Percentiles rank a stretch among this genome's conserved stretches.
These are phyloP conservation scores for Knufia fluminis DNA, from an alignment of 2,329 filamentous ascomycete species.

Conservation along the genomic window DNA sequence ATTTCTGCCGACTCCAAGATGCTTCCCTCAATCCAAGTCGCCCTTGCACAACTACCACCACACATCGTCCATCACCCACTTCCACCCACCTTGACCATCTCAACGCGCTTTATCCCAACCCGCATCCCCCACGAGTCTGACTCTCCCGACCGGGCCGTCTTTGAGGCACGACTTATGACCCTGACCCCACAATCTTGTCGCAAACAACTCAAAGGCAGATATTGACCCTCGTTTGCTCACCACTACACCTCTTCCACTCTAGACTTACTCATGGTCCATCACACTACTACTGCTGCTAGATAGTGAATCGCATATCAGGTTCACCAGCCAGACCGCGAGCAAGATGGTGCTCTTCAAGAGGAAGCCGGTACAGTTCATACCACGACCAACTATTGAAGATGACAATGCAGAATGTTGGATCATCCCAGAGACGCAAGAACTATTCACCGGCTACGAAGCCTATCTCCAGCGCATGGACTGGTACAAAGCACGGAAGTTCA, in stretches of 20 bases:
- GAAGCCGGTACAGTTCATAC: conserved; percentile 79
- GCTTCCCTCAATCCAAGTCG: neutral
- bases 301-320: neutral
- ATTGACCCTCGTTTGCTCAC: neutral
- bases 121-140: neutral
- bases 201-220: neutral
- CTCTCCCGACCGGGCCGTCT: neutral
- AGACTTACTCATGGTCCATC: neutral
- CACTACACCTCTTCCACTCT: neutral
- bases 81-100: conserved; percentile 7
- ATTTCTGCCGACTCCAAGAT: conserved; percentile 4
- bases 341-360: conserved; percentile 85
- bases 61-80: neutral
- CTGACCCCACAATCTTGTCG: conserved; percentile 1
- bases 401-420: conserved; percentile 85
- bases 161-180: neutral
- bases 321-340: neutral
- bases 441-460: conserved; percentile 80
- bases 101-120: neutral
- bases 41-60: neutral
- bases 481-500: conserved; percentile 58
- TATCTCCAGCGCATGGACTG: conserved; percentile 57
- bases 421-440: conserved; percentile 79
- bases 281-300: neutral
- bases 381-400: conserved; percentile 62